Conservation (phyloP, 1,284 basidiomycete genomes). For the Ustilago xerochloae region DNA sequence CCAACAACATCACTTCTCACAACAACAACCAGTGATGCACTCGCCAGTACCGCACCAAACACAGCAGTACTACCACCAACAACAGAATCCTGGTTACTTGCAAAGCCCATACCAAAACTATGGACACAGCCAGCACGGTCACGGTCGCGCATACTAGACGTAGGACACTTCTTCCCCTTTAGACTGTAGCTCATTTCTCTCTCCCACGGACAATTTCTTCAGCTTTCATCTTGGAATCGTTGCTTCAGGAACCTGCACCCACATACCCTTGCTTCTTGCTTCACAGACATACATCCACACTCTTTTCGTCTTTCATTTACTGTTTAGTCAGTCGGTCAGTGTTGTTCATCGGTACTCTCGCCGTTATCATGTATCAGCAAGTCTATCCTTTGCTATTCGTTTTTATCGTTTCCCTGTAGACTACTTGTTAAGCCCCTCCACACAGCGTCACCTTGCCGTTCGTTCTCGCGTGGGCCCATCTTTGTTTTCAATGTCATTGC, state of each 20-base stretch:
- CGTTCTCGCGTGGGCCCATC: neutral
- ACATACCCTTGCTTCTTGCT: conserved; percentile 3
- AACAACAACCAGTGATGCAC: conserved; percentile 7
- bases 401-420: conserved; percentile 22
- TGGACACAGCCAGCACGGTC: neutral
- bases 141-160: conserved; percentile 20
- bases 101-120: conserved; percentile 26
- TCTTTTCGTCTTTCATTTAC: conserved; percentile 2
- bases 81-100: conserved; percentile 13
- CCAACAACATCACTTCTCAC: conserved; percentile 5
- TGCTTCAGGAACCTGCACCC: neutral
- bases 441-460: conserved; percentile 16
- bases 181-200: conserved; percentile 1
- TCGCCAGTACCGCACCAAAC: conserved; percentile 9
- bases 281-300: conserved; percentile 1
- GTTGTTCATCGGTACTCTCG: neutral
- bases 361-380: conserved; percentile 11
- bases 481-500: conserved; percentile 3
- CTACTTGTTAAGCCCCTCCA: conserved; percentile 3
- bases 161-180: neutral
- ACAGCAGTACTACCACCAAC: conserved; percentile 24
- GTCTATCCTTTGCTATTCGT: neutral
- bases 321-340: conserved; percentile 1
- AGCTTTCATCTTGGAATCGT: conserved; percentile 6
- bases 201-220: conserved; percentile 10